Evolutionary conservation across 345 rosid species (phyloP).

Genomic region (Triadica sebifera): DNA sequence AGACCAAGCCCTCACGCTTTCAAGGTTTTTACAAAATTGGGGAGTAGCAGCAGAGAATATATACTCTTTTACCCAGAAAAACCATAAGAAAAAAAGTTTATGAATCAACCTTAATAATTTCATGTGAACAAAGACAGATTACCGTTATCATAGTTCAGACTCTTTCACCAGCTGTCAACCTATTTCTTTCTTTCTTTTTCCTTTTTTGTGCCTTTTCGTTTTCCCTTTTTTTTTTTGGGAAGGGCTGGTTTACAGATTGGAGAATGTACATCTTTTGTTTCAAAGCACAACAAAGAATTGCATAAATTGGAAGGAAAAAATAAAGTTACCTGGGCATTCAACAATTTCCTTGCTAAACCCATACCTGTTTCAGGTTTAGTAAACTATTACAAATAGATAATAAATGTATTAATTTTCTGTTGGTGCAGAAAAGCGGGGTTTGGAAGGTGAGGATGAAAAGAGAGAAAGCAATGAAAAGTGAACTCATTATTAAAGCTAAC

Average conservation of each 20-base stretch:
- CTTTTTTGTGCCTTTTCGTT: too few species aligned
- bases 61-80: background rate
- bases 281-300: background rate
- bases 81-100: background rate
- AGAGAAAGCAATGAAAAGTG: background rate
- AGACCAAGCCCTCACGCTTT: background rate
- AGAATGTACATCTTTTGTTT: background rate
- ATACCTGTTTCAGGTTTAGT: conserved; percentile 53
- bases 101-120: background rate
- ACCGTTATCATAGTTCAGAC: background rate
- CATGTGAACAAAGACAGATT: background rate
- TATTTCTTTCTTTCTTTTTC: too few species aligned
- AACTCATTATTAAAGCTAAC: background rate
- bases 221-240: too few species aligned
- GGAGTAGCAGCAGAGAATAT: background rate
- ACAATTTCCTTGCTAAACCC: conserved; percentile 91
- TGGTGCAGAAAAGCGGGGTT: background rate
- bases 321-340: conserved; percentile 71
- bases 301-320: background rate
- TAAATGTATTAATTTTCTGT: background rate
- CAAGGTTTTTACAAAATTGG: too few species aligned
- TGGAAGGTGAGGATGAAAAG: background rate
- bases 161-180: background rate
- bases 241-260: too few species aligned
- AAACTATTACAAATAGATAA: background rate